Evolutionary conservation across 202 grass and related monocot genomes (phyloP), one percentile per base, ranked within the genome.

Genomic region (Saccharum hybrid): DNA sequence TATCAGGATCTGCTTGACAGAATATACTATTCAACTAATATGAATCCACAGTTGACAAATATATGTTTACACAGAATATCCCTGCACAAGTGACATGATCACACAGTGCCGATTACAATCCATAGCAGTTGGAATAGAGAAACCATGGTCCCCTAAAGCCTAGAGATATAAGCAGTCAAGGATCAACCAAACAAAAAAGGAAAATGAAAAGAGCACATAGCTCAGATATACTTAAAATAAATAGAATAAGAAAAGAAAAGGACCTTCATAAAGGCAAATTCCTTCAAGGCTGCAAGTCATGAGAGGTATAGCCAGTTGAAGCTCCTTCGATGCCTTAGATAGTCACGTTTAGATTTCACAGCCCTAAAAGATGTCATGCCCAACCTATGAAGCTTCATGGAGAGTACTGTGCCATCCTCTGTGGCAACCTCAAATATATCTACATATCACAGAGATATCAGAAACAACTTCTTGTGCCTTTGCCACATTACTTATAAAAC

Each of bases 251-350:
- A 6, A 81, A 48, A 60, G 28, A 60, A 80, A 39, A 4, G 2
- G 0, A 96, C 93, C 93, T 98, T 98, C 96, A 98, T 98, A 74
- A 98, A 98, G 71, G 96, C 89, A 85, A 85, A 98, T 87, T 98
- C 92, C 54, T 98, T 98, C 15, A 96, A 77, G 21, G 91, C 96
- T 41, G 91, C 91, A 42, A 98, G 91, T 31, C 93, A 88, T 49
- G 93, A 98, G 36, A 98, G 75, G 18, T 98, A 98, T 7, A 98
- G 69, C 93, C 96, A 98, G 59, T 90, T 98, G 77, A 84, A 98
- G 68, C 89, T 98, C 52, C 74, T 98, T 84, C 87, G 62, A 41
- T 98, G 93, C 40, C 38, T 60, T 84, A 98, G 88, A 86, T 98
- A 98, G 82, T 96, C 93, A 84, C 96, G 91, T 82, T 98, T 98